Conservation (phyloP, 2,329 filamentous ascomycete species). For the Neonectria neomacrospora region DNA sequence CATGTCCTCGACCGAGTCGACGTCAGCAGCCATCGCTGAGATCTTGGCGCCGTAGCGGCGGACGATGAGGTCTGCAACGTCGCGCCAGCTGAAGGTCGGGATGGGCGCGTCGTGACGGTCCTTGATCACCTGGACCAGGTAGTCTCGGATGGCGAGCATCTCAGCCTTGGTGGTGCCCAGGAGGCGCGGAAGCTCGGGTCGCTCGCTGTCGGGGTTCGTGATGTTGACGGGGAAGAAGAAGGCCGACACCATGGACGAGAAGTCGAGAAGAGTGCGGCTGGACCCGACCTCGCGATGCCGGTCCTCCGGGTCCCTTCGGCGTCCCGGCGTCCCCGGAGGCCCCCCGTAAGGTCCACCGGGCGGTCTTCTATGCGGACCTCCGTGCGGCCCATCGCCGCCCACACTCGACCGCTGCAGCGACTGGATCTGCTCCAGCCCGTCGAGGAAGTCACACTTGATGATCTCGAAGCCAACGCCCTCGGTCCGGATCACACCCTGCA, state of each 20-base stretch:
- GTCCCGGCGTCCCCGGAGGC: conserved; percentile 1
- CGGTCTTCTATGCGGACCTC: background rate
- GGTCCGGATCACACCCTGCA: conserved; percentile 68
- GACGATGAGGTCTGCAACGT: conserved; percentile 69
- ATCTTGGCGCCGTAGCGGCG: conserved; percentile 66
- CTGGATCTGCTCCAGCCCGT: conserved; percentile 49
- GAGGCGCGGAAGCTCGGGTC: conserved; percentile 33
- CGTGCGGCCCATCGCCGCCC: conserved; percentile 29
- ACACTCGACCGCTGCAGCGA: conserved; percentile 42
- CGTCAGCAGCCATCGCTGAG: conserved; percentile 43
- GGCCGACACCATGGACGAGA: conserved; percentile 55
- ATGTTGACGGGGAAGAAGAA: conserved; percentile 55
- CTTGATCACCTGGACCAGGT: conserved; percentile 10
- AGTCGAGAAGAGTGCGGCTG: conserved; percentile 50
- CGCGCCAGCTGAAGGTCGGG: conserved; percentile 67
- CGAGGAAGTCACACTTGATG: conserved; percentile 67
- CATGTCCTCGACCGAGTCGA: conserved; percentile 33
- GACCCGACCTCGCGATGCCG: conserved; percentile 51
- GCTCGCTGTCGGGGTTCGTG: conserved; percentile 45
- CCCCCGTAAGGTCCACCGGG: background rate
- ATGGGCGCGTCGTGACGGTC: conserved; percentile 3
- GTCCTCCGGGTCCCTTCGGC: background rate
- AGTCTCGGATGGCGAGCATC: conserved; percentile 9
- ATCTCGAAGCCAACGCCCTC: conserved; percentile 71
- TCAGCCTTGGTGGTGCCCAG: conserved; percentile 10